Evolutionary conservation across 495 filamentous ascomycete genomes (phyloP).

Genomic region (Talaromyces proteolyticus): DNA sequence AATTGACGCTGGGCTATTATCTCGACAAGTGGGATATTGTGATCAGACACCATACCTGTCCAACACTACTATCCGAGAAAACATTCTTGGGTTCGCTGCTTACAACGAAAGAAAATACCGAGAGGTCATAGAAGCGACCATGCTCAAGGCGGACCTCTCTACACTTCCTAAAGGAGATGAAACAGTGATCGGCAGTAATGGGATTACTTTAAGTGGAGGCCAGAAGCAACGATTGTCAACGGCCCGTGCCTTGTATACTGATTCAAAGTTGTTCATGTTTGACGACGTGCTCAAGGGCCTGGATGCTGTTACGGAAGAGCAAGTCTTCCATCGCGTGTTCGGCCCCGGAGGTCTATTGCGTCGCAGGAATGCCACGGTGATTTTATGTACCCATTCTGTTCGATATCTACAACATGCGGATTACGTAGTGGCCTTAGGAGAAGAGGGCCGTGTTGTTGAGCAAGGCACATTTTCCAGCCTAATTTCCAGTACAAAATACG

Average conservation of each 20-base stretch:
- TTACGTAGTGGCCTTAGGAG: conserved; percentile 44
- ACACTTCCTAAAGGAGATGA: conserved; percentile 50
- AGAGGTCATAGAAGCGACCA: conserved; percentile 52
- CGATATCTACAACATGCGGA: conserved; percentile 43
- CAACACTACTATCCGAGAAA: conserved; percentile 53
- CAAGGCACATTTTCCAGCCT: conserved; percentile 45
- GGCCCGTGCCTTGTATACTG: conserved; percentile 52
- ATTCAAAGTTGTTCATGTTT: conserved; percentile 45
- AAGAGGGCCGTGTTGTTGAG: conserved; percentile 36
- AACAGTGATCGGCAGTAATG: conserved; percentile 56
- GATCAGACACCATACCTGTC: conserved; percentile 43
- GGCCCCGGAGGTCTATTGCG: conserved; percentile 48
- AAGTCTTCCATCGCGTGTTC: conserved; percentile 53
- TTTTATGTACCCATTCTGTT: conserved; percentile 28
- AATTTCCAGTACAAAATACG: conserved; percentile 35
- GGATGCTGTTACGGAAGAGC: conserved; percentile 53
- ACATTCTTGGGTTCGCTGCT: conserved; percentile 45
- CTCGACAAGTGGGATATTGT: conserved; percentile 2
- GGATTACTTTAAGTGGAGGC: conserved; percentile 57
- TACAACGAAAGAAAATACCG: conserved; percentile 53
- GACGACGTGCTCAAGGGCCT: conserved; percentile 59
- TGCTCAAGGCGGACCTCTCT: conserved; percentile 48
- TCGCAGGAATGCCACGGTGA: conserved; percentile 36
- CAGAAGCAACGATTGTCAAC: conserved; percentile 39
- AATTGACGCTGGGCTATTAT: conserved; percentile 2